Evolutionary conservation across 2,329 filamentous ascomycete species (phyloP), one percentile per base, ranked within the genome.

Genomic region (Monosporascus ibericus): DNA sequence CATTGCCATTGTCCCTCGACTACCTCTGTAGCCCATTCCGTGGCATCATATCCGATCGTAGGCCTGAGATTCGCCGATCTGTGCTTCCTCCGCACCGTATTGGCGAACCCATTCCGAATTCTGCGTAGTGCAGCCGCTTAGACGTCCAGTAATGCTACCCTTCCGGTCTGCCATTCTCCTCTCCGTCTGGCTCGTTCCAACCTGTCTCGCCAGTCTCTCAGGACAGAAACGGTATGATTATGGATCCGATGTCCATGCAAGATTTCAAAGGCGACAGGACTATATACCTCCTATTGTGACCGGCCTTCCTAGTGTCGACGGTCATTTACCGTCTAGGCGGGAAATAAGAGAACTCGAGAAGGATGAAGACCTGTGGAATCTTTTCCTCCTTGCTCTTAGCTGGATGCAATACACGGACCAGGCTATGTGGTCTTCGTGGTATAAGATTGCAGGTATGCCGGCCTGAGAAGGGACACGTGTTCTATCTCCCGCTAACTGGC

Each of bases 331-430:
- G 14, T 52, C 73, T 38, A 80, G 90, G 57, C 75, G 77, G 48
- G 88, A 94, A 63, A 81, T 95, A 57, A 77, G 85, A 46, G 73
- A 86, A 39, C 74, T 95, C 60, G 74, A 81, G 57, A 71, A 78
- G 50, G 79, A 88, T 53, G 65, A 77, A 8, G 82, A 89, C 61
- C 78, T 80, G 64, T 90, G 86, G 83, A 90, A 88, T 65, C 70
- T 95, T 53, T 95, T 87, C 68, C 74, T 95, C 25, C 78, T 92
- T 48, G 87, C 86, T 14, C 76, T 94, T 61, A 82, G 81, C 66
- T 82, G 84, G 72, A 83, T 92, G 73, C 85, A 90, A 70, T 79
- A 75, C 55, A 81, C 81, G 52, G 73, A 84, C 57, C 86, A 90
- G 69, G 73, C 75, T 18, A 71, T 76, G 50, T 75, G 77, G 51